A percentile compares a stretch with the other conserved stretches of the same genome.
These are phyloP conservation scores for Aspergillus sp. DNA, from an alignment of 2,329 filamentous ascomycete genomes.

Conservation along the genomic window DNA sequence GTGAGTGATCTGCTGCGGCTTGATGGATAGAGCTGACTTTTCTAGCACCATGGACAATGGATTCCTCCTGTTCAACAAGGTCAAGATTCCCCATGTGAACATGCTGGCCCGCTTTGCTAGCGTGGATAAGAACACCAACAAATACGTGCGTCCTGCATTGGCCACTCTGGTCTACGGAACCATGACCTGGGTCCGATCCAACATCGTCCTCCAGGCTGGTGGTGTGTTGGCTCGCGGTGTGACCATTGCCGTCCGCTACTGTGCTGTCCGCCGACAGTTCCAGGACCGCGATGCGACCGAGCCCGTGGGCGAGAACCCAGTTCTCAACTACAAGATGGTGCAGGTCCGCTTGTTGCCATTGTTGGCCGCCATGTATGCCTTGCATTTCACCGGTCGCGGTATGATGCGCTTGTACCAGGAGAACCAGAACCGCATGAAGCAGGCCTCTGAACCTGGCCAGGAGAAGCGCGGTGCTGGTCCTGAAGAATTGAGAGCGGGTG, in stretches of 20 bases:
- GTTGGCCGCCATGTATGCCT: slow-evolving; percentile 68
- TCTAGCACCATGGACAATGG: slow-evolving; percentile 71
- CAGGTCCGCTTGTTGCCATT: slow-evolving; percentile 69
- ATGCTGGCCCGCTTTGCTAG: slow-evolving; percentile 69
- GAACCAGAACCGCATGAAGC: slow-evolving; percentile 64
- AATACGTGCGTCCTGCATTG: slow-evolving; percentile 63
- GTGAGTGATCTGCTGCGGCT: slow-evolving; percentile 20
- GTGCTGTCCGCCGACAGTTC: slow-evolving; percentile 70
- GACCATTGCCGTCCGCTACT: slow-evolving; percentile 72
- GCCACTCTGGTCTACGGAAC: slow-evolving; percentile 70
- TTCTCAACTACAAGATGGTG: slow-evolving; percentile 78
- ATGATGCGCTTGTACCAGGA: slow-evolving; percentile 72
- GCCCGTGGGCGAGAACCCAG: slow-evolving; percentile 63
- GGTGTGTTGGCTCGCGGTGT: slow-evolving; percentile 68
- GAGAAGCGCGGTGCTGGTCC: slow-evolving; percentile 57
- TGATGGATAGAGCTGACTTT: slow-evolving; percentile 1
- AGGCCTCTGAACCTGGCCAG: slow-evolving; percentile 39
- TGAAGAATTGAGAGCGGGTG: slow-evolving; percentile 62
- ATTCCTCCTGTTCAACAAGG: slow-evolving; percentile 70
- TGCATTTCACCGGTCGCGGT: slow-evolving; percentile 71
- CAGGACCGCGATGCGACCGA: slow-evolving; percentile 65
- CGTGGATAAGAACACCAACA: slow-evolving; percentile 63
- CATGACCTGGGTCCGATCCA: slow-evolving; percentile 69
- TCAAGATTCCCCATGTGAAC: slow-evolving; percentile 69
- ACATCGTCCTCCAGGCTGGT: slow-evolving; percentile 69